Percentiles rank a stretch among this genome's conserved stretches.
Evolutionary conservation across 2,329 filamentous ascomycete genomes (phyloP).

Genomic region (Penicillium sp.): DNA sequence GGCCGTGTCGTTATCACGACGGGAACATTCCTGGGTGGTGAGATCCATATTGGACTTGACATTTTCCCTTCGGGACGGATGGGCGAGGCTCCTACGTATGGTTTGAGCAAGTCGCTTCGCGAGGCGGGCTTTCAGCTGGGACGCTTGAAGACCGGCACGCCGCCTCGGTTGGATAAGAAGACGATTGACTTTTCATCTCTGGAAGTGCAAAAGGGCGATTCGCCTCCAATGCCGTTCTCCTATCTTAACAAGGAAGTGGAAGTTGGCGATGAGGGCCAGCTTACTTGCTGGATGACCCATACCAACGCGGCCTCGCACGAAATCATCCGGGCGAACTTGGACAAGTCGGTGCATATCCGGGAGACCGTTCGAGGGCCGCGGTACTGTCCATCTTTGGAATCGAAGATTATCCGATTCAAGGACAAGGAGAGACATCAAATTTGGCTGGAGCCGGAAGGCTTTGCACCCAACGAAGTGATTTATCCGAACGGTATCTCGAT

Average conservation of each 20-base stretch:
- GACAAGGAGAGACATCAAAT: constrained; percentile 79
- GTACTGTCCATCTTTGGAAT: constrained; percentile 93
- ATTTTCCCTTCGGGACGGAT: constrained; percentile 82
- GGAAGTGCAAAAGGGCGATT: constrained; percentile 71
- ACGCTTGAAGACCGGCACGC: constrained; percentile 90
- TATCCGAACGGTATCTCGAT: constrained; percentile 97
- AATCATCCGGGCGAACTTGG: constrained; percentile 80
- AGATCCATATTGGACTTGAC: constrained; percentile 91
- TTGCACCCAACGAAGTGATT: constrained; percentile 72
- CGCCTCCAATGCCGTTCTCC: constrained; percentile 84
- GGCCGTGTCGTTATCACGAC: constrained; percentile 88
- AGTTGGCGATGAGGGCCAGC: constrained; percentile 64
- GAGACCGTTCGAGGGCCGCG: constrained; percentile 91
- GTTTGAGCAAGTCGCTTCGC: constrained; percentile 80
- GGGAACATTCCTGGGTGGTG: constrained; percentile 88
- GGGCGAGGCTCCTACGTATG: constrained; percentile 88
- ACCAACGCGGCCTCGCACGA: constrained; percentile 80
- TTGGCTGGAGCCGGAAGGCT: constrained; percentile 96
- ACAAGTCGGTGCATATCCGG: constrained; percentile 92
- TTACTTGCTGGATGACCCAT: constrained; percentile 80
- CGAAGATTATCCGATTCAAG: constrained; percentile 83
- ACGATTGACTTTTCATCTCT: constrained; percentile 74
- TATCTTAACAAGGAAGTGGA: constrained; percentile 75
- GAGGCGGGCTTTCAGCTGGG: constrained; percentile 87
- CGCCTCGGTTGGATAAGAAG: constrained; percentile 73